phyloP scores from a whole-genome alignment of 176 grass and related monocot genomes.

The Metroxylon sagu region DNA sequence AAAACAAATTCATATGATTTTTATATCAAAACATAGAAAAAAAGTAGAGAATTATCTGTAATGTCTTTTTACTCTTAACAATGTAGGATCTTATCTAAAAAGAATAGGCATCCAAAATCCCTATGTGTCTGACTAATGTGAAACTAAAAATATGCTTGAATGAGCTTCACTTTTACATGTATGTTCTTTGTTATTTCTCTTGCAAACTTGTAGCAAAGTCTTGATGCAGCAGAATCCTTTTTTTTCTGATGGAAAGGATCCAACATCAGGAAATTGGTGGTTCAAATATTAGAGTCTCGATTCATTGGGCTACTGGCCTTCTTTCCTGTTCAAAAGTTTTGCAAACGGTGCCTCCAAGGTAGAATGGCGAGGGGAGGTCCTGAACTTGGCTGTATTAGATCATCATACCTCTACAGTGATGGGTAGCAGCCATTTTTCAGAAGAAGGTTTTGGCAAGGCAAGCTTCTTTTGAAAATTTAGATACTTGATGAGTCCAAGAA shows the following conservation, averaged over 20 bases:
- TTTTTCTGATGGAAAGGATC: constrained; percentile 48
- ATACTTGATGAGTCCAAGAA: constrained; percentile 86
- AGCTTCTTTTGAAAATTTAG: constrained; percentile 96
- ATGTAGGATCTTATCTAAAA: too few relatives aligned
- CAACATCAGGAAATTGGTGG: constrained; percentile 94
- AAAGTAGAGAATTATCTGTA: background rate
- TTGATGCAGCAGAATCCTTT: too few relatives aligned
- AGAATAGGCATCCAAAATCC: too few relatives aligned
- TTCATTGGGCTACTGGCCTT: constrained; percentile 83
- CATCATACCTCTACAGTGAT: constrained; percentile 78
- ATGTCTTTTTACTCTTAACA: background rate
- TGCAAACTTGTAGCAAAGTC: too few relatives aligned
- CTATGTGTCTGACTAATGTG: too few relatives aligned
- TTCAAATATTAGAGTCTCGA: constrained; percentile 88
- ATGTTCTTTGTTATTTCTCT: too few relatives aligned
- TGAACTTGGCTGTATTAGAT: constrained; percentile 52
- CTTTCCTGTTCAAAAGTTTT: constrained; percentile 84
- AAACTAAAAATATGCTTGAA: too few relatives aligned
- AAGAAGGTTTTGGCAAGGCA: constrained; percentile 80
- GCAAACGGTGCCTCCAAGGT: constrained; percentile 70
- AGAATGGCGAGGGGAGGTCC: constrained; percentile 92
- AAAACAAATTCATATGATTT: background rate
- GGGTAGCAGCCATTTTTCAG: constrained; percentile 83
- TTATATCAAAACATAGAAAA: too few relatives aligned
- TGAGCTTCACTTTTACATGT: too few relatives aligned